Percentiles rank a stretch among this genome's conserved stretches.
Evolutionary conservation across 2,329 filamentous ascomycete species (phyloP).

Genomic region (Sphaerulina populicola): DNA sequence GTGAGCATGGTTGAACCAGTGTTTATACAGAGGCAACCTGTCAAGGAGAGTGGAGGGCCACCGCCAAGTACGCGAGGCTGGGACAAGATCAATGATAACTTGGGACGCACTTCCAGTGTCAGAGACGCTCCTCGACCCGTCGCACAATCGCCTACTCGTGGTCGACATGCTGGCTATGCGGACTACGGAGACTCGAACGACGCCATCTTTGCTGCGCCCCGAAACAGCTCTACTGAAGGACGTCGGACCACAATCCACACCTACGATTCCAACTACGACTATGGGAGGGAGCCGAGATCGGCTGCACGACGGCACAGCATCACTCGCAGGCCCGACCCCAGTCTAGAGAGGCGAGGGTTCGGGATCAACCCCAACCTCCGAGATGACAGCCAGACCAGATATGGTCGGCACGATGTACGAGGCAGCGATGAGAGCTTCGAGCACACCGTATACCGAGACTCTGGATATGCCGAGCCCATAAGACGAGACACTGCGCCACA

Average conservation of each 20-base stretch:
- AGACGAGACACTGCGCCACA: conserved; percentile 27
- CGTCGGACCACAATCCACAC: conserved; percentile 43
- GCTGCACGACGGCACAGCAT: conserved; percentile 32
- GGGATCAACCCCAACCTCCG: conserved; percentile 33
- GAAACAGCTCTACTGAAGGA: conserved; percentile 33
- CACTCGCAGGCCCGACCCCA: conserved; percentile 36
- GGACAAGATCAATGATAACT: conserved; percentile 54
- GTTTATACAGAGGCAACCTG: conserved; percentile 26
- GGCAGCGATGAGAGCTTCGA: conserved; percentile 38
- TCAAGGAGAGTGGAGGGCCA: conserved; percentile 40
- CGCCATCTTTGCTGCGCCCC: conserved; percentile 33
- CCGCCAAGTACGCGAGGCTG: conserved; percentile 63
- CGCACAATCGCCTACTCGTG: conserved; percentile 25
- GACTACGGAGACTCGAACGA: conserved; percentile 28
- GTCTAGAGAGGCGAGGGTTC: conserved; percentile 42
- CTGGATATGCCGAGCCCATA: conserved; percentile 25
- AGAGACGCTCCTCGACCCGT: conserved; percentile 32
- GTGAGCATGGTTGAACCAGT: conserved; percentile 37
- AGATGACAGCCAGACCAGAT: conserved; percentile 21
- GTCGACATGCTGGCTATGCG: conserved; percentile 19
- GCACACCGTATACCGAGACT: conserved; percentile 30
- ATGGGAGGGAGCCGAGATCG: conserved; percentile 37
- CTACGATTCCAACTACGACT: conserved; percentile 38
- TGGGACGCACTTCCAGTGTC: conserved; percentile 40
- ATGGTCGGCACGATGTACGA: conserved; percentile 28